Base-by-base conservation (phyloP, 306 rosid species). In the Delonix regia region DNA sequence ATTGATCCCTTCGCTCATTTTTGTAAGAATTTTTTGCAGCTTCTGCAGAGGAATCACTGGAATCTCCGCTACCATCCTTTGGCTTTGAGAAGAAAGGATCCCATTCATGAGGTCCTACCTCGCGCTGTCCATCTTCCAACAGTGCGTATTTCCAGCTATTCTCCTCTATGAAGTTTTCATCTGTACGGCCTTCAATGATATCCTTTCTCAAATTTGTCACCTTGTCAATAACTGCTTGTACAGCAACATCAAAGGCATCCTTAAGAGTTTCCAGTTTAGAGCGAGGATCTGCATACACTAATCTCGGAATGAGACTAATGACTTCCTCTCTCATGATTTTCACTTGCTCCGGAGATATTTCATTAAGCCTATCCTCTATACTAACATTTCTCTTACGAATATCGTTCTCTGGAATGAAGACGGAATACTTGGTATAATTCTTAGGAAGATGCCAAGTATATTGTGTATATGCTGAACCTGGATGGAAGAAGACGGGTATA, bases 51-150 rank as follows among this genome's bases (percentile, higher is more conserved):
- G 83, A 76, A 71, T 89, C 90, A 57, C 27, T 69, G 63, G 99
- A 90, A 68, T 95, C 93, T 21, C 78, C 89, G 62, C 74, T 84
- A 10, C 83, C 96, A 24, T 88, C 94, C 82, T 93, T 96, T 4
- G 98, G 98, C 85, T 96, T 93, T 0, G 99, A 93, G 86, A 96
- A 96, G 96, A 96, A 93, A 67, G 96, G 97, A 86, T 96, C 99
- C 99, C 99, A 96, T 85, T 87, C 99, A 78, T 96, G 99, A 81
- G 98, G 83, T 74, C 99, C 98, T 9, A 90, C 99, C 83, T 88
- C 91, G 8, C 89, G 98, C 81, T 86, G 90, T 61, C 99, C 97
- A 64, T 89, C 96, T 33, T 90, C 96, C 87, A 96, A 80, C 85
- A 96, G 81, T 24, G 89, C 97, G 68, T 93, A 93, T 88, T 96